Evolutionary conservation across 306 rosid species (phyloP).

Genomic region (Quercus robur): DNA sequence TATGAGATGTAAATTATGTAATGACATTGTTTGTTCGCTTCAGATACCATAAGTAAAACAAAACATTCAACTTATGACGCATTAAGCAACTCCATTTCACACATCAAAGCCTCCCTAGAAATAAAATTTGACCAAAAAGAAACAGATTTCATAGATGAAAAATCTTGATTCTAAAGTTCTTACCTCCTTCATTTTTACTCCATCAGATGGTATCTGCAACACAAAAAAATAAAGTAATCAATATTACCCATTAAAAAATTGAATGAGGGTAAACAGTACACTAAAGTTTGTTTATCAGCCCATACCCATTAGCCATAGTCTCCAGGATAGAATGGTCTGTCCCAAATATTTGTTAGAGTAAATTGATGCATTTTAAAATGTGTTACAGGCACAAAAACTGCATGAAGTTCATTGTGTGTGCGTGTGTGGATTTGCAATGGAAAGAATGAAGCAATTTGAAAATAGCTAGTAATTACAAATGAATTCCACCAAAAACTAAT

Average conservation of each 20-base stretch:
- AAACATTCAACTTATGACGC: neutral
- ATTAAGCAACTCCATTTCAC: neutral
- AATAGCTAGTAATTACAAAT: neutral
- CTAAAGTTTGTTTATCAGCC: neutral
- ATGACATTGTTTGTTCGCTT: neutral
- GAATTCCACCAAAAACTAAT: neutral
- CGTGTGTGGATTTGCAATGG: neutral
- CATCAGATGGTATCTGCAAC: conserved; percentile 70
- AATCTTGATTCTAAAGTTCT: conserved; percentile 17
- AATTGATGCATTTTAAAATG: neutral
- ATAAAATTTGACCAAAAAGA: neutral
- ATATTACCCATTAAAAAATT: neutral
- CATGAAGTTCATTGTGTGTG: neutral
- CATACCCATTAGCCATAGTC: neutral
- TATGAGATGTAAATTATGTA: neutral
- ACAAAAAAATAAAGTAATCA: conserved; percentile 8
- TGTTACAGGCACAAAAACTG: neutral
- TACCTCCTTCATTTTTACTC: conserved; percentile 72
- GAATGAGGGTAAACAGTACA: conserved; percentile 7
- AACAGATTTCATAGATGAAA: neutral
- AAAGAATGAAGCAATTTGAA: conserved; percentile 1
- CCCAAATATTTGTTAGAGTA: neutral
- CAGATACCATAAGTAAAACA: neutral
- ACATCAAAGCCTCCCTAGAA: neutral
- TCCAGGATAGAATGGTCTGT: neutral